Base-by-base conservation (phyloP, 352 stramenopile genomes). In the Globisporangium acanthophoron region DNA sequence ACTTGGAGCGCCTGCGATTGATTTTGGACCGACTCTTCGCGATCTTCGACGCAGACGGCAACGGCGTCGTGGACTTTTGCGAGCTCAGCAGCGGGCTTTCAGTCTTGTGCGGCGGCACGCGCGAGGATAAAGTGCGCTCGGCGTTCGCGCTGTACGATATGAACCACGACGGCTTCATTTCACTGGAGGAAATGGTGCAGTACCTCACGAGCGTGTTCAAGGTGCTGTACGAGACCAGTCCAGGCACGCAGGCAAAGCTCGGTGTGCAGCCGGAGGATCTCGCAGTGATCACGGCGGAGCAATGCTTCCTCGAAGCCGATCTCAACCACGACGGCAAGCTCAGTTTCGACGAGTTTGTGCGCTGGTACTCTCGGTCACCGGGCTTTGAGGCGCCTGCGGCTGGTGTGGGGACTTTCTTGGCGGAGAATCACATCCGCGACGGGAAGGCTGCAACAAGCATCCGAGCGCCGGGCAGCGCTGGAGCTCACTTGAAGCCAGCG, bases 61-160 rank as follows among this genome's bases (percentile, higher is more conserved):
- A 86, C 44, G 88, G 87, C 3, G 66, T 74, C 9, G 83, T 96
- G 48, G 85, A 96, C 66, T 92, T 91, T 61, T 89, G 81, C 58
- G 88, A 96, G 47, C 70, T 96, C 18, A 87, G 69, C 53, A 87
- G 78, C 44, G 88, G 88, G 0, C 64, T 96, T 11, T 93, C 83
- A 8, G 80, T 96, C 49, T 64, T 95, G 8, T 96, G 87, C 41
- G 78, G 85, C 40, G 87, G 88, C 5, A 79, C 73, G 29, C 76
- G 75, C 5, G 83, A 96, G 57, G 83, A 96, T 33, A 94, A 94
- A 59, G 83, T 95, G 16, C 79, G 80, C 15, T 74, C 85, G 21
- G 85, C 88, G n/a, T 96, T 96, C 65, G 77, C 71, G 16, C 70
- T 96, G 5, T 96, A 94, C 54, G 85, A 95, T 64, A 62, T 93